These are phyloP conservation scores for Populus hybrid DNA, from an alignment of 441 rosid species.

Conservation along the genomic window DNA sequence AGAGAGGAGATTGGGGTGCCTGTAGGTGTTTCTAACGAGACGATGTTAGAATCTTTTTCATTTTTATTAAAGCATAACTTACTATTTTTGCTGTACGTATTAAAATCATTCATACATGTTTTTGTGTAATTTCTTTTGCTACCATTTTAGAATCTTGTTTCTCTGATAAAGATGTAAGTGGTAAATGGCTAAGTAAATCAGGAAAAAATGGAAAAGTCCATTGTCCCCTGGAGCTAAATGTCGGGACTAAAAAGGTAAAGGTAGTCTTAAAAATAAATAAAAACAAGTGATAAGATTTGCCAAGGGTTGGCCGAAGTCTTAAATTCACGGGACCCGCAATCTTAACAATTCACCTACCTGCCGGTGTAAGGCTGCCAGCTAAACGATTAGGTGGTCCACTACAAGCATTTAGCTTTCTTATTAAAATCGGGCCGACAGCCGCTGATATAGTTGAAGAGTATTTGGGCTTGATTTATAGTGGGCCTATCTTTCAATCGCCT, in stretches of 20 bases:
- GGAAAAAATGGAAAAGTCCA: neutral
- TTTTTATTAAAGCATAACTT: too few species aligned
- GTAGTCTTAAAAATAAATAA: neutral
- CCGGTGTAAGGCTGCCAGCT: neutral
- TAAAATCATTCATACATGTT: neutral
- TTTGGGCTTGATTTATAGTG: neutral
- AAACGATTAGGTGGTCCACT: constrained; percentile 7
- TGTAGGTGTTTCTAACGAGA: too few species aligned
- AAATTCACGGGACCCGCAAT: constrained; percentile 32
- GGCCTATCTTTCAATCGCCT: neutral
- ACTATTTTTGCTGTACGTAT: too few species aligned
- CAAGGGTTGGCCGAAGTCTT: constrained; percentile 12
- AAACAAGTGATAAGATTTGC: neutral
- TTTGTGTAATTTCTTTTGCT: neutral
- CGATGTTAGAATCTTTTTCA: too few species aligned
- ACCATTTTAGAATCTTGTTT: neutral
- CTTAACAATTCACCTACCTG: constrained; percentile 29
- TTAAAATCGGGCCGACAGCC: neutral
- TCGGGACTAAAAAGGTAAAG: neutral
- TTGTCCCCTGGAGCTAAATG: neutral
- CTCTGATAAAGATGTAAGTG: neutral
- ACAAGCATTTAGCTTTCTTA: neutral
- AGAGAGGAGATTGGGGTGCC: neutral
- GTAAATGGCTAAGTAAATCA: neutral
- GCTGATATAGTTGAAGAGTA: neutral